phyloP scores from a whole-genome alignment of 1,139 yeast genomes.

The Debaryomycetaceae sp. region DNA sequence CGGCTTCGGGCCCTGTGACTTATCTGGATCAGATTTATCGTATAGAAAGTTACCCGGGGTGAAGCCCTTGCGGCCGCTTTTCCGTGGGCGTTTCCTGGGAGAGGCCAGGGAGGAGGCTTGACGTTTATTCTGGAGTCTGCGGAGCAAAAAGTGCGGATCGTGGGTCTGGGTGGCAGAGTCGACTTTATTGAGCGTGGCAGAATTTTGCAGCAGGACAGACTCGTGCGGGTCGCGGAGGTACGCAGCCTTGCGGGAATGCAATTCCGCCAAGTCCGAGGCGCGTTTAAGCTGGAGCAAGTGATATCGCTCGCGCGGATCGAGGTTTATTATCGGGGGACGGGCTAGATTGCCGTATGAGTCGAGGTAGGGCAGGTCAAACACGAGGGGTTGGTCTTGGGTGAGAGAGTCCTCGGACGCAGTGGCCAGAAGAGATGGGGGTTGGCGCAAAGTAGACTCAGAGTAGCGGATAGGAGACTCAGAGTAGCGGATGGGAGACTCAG shows the following conservation, averaged over 20 bases:
- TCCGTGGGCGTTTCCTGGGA: conserved; percentile 8
- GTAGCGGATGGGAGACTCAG: too few relatives aligned
- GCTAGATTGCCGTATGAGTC: conserved; percentile 30
- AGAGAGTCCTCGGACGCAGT: conserved; percentile 20
- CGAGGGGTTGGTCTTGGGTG: too few relatives aligned
- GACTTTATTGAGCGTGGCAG: conserved; percentile 18
- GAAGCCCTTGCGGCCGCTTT: conserved; percentile 10
- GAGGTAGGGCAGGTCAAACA: conserved; percentile 20
- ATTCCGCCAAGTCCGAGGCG: conserved; percentile 26
- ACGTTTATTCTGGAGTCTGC: conserved; percentile 3
- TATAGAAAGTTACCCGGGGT: conserved; percentile 28
- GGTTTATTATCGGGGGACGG: conserved; percentile 37
- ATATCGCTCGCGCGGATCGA: conserved; percentile 35
- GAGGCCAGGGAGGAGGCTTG: conserved; percentile 1
- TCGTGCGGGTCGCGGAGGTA: conserved; percentile 34
- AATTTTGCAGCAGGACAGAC: conserved; percentile 6
- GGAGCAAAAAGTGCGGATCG: conserved; percentile 18
- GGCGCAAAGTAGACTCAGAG: too few relatives aligned
- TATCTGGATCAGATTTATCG: conserved; percentile 14
- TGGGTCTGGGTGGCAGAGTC: conserved; percentile 37
- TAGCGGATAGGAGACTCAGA: too few relatives aligned
- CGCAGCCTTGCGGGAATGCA: conserved; percentile 21
- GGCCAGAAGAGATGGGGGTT: conserved; percentile 1
- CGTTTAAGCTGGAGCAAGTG: conserved; percentile 30
- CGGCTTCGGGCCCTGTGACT: conserved; percentile 3